phyloP scores from a whole-genome alignment of 495 filamentous ascomycete genomes.

The Penicillium cinerascens region DNA sequence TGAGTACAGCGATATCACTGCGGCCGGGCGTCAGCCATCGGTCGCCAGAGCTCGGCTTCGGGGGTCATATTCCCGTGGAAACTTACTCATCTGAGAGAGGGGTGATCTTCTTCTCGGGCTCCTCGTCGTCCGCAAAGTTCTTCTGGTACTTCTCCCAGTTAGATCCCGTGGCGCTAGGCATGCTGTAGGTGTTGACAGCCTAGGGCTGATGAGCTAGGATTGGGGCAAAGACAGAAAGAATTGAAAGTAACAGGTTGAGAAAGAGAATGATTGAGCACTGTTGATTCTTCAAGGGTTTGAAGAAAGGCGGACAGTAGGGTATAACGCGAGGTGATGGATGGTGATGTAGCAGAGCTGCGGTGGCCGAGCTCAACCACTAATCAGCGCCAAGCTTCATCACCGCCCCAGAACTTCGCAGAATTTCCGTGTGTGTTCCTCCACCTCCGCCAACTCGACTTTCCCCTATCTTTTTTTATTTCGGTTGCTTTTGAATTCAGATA shows the following conservation, averaged over 20 bases:
- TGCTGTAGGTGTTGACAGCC: conserved; percentile 43
- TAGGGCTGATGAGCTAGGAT: conserved; percentile 19
- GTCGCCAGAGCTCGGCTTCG: conserved; percentile 8
- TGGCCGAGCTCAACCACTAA: conserved; percentile 39
- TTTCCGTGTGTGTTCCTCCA: conserved; percentile 39
- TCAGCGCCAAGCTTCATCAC: conserved; percentile 45
- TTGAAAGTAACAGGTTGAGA: conserved; percentile 5
- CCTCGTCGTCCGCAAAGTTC: conserved; percentile 91
- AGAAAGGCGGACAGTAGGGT: conserved; percentile 18
- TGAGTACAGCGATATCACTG: conserved; percentile 98
- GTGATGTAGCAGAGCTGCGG: conserved; percentile 33
- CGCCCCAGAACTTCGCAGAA: conserved; percentile 58
- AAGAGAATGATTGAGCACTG: neutral
- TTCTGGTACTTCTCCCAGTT: conserved; percentile 99
- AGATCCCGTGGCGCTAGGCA: conserved; percentile 88
- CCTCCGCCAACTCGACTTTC: conserved; percentile 25
- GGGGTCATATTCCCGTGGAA: neutral
- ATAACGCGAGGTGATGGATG: conserved; percentile 18
- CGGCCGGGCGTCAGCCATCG: conserved; percentile 24
- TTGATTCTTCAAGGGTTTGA: conserved; percentile 10
- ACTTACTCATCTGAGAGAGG: conserved; percentile 92
- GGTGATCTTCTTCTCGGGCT: conserved; percentile 98
- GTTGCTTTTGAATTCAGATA: conserved; percentile 29
- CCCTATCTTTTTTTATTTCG: conserved; percentile 20
- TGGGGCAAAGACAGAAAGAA: neutral